Evolutionary conservation across 106 monocot species (phyloP), one percentile per base, ranked within the genome.

Genomic region (Acorus gramineus): DNA sequence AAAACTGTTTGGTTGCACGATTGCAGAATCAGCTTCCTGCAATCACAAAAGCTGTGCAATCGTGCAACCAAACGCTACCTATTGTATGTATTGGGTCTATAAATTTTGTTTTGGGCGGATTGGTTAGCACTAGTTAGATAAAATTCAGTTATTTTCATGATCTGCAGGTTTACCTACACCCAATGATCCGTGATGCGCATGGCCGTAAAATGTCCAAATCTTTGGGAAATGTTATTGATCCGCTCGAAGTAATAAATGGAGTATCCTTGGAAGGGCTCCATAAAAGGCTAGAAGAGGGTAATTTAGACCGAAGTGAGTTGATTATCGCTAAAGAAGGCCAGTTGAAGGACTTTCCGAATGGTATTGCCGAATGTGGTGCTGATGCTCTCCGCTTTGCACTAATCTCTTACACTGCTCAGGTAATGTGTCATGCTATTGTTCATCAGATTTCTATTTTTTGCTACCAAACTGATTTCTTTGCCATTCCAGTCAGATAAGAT

Each of bases 131-230:
- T 14, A 11, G n/a, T 46, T 46, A 12, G 2, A 7, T 8, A 14
- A 58, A 60, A 42, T 28, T 9, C 42, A 55, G 3, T 66, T 43
- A 11, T 52, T 50, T 3, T 52, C 4, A 6, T 56, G 46, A 47
- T 55, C 46, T 61, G 49, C 62, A 92, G 98, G 88, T 98, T 61
- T 98, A 98, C 63, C 64, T 98, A 75, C 98, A 98, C 74, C 98
- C 98, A n/a, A 98, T 92, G 81, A 80, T 98, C 63, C 82, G 98
- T 59, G 98, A 98, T 80, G 92, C 98, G n/a, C 98, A 98, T 85
- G 98, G 98, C 11, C 92, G 92, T 42, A 98, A 98, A 75, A 98
- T 98, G 98, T 88, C 98, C 7, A 98, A 98, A 53, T 92, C 92
- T 3, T 62, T 92, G 5, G 98, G 98, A 7, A 98, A 98, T 84